These are phyloP conservation scores for Colletotrichum sp. DNA, from an alignment of 2,329 filamentous ascomycete species.

Conservation along the genomic window DNA sequence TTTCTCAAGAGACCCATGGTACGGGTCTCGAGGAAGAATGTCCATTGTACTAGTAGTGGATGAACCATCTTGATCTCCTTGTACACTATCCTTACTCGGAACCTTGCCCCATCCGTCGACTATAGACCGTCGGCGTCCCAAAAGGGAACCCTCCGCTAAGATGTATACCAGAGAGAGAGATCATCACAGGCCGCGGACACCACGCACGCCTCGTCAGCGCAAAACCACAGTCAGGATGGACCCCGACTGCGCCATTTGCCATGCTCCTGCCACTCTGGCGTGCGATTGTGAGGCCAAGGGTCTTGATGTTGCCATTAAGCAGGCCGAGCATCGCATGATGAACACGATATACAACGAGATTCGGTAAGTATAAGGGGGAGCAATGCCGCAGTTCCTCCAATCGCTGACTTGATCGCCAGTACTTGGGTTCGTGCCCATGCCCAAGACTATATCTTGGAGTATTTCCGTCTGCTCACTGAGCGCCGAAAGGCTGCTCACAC, in stretches of 20 bases:
- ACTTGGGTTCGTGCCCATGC: slow-evolving; percentile 69
- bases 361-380: slow-evolving; percentile 48
- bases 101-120: not conserved
- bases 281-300: slow-evolving; percentile 73
- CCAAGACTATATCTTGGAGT: slow-evolving; percentile 71
- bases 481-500: slow-evolving; percentile 64
- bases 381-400: slow-evolving; percentile 1
- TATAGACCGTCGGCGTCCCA: slow-evolving; percentile 22
- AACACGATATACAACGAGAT: slow-evolving; percentile 66
- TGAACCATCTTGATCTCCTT: slow-evolving; percentile 26
- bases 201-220: slow-evolving; percentile 28
- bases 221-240: slow-evolving; percentile 67
- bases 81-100: slow-evolving; percentile 31
- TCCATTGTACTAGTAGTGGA: slow-evolving; percentile 19
- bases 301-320: slow-evolving; percentile 65
- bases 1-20: slow-evolving; percentile 36
- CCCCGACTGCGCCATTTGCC: slow-evolving; percentile 72
- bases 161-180: slow-evolving; percentile 53
- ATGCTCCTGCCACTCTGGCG: slow-evolving; percentile 58
- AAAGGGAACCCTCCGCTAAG: slow-evolving; percentile 41
- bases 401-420: slow-evolving; percentile 39
- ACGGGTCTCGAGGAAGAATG: slow-evolving; percentile 35
- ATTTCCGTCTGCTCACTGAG: slow-evolving; percentile 66
- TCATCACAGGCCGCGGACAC: slow-evolving; percentile 24
- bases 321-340: slow-evolving; percentile 70